A percentile compares a stretch with the other conserved stretches of the same genome.
These are phyloP conservation scores for Penicillium rolfsii DNA, from an alignment of 2,329 filamentous ascomycete species.

Conservation along the genomic window DNA sequence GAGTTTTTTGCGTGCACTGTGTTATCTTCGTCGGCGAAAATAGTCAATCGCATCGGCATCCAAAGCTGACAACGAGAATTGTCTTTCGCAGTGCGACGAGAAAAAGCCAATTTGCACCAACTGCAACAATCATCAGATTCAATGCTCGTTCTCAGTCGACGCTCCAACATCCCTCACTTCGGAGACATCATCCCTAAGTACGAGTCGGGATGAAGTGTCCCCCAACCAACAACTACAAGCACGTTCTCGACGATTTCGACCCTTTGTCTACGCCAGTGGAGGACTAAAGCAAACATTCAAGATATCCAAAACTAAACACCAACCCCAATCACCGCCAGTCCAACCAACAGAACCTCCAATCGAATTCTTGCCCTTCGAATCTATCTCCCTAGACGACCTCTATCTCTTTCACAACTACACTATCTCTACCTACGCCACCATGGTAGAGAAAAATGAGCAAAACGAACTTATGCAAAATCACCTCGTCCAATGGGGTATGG, in stretches of 20 bases:
- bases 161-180: slow-evolving; percentile 2
- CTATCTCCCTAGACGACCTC: slow-evolving; percentile 35
- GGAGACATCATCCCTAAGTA: slow-evolving; percentile 11
- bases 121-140: slow-evolving; percentile 34
- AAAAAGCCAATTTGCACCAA: slow-evolving; percentile 37
- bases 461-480: slow-evolving; percentile 36
- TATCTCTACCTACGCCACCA: slow-evolving; percentile 32
- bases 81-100: slow-evolving; percentile 38
- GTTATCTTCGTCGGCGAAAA: slow-evolving; percentile 1
- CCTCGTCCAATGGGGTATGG: slow-evolving; percentile 36
- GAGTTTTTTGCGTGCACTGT: slow-evolving; percentile 2
- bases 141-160: slow-evolving; percentile 30
- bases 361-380: slow-evolving; percentile 19
- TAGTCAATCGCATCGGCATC: neutral
- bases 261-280: slow-evolving; percentile 17
- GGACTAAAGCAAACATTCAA: slow-evolving; percentile 17
- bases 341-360: slow-evolving; percentile 21
- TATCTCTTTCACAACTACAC: slow-evolving; percentile 39
- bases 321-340: neutral
- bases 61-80: slow-evolving; percentile 7
- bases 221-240: neutral
- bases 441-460: slow-evolving; percentile 27
- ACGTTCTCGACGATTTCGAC: slow-evolving; percentile 23
- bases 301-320: slow-evolving; percentile 3
- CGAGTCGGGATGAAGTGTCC: neutral